Evolutionary conservation across 176 grass and related monocot genomes (phyloP), one percentile per base, ranked within the genome.

Genomic region (Raddia guianensis): DNA sequence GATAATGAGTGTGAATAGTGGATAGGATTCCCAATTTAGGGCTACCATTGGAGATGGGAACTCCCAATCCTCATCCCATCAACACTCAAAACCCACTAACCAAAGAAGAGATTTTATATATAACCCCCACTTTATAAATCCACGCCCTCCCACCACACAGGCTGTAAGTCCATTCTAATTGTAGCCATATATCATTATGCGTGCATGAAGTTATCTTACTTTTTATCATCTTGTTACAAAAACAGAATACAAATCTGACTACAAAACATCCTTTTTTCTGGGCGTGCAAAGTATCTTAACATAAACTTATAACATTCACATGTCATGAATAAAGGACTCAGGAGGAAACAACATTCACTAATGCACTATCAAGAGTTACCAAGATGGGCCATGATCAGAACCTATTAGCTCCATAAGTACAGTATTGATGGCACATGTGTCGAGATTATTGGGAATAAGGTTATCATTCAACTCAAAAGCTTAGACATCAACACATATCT

Each of bases 141-240:
- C 37, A 40, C 37, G 4, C 4, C 37, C 37, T 40, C 37, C 37
- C 37, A 40, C 37, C 37, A 40, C 2, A 40, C 37, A 40, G 37
- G 37, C 37, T 40, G 37, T 15, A 54, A 16, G 54, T 63, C 12
- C 60, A 33, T 9, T 42, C 8, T 37, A 66, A 73, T 5, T 44
- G 75, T 40, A 66, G 42, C 42, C 69, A 66, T 5, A 18, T n/a
- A 69, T 47, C 11, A 42, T 45, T 59, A 77, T 65, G 40, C 12
- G 49, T 65, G 32, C 43, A 84, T 27, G 33, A 21, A 6, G 56
- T 42, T 53, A 48, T 66, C 8, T 18, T 11, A 20, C 19, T n/a
- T 49, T 77, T 59, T 3, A 37, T 72, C 27, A 50, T 4, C 6
- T 47, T 66, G 66, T 15, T 32, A 63, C 6, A 87, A n/a, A 68